phyloP scores from a whole-genome alignment of 83 land plant genomes.

The Picea engelmannii region DNA sequence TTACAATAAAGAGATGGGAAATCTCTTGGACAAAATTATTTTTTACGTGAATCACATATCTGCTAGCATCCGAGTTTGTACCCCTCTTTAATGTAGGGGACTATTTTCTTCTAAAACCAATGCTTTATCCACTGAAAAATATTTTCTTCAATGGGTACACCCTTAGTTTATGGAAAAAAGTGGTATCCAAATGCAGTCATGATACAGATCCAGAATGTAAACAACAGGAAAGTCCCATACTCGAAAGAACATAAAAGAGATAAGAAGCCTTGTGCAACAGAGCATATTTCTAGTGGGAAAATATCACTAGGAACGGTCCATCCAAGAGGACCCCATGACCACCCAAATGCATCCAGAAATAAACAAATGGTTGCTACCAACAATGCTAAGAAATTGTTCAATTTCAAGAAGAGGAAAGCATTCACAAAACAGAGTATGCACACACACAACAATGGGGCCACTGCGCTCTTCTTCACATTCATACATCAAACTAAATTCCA shows the following conservation, averaged over 20 bases:
- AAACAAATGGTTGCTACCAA: constrained; percentile 57
- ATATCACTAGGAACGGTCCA: constrained; percentile 83
- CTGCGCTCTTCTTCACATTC: no score
- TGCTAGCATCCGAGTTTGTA: background rate
- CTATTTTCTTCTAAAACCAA: constrained; percentile 65
- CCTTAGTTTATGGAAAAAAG: constrained; percentile 70
- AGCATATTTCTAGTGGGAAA: constrained; percentile 19
- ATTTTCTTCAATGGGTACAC: constrained; percentile 77
- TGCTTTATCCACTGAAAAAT: constrained; percentile 63
- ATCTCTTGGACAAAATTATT: no score
- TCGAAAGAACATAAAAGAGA: constrained; percentile 50
- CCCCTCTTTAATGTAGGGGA: constrained; percentile 26
- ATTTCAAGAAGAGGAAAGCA: no score
- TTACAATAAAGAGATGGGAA: no score
- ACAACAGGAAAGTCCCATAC: constrained; percentile 65
- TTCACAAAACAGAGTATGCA: no score
- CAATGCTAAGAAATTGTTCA: no score
- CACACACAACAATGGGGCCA: no score
- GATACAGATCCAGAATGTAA: constrained; percentile 57
- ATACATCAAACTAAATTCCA: no score
- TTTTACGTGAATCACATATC: background rate
- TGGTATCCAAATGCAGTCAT: constrained; percentile 64
- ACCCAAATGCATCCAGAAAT: constrained; percentile 63
- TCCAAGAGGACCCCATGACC: constrained; percentile 81
- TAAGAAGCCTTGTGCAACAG: constrained; percentile 7